Conservation (phyloP, 495 filamentous ascomycete species). For the Astrothelium subdiscretum region DNA sequence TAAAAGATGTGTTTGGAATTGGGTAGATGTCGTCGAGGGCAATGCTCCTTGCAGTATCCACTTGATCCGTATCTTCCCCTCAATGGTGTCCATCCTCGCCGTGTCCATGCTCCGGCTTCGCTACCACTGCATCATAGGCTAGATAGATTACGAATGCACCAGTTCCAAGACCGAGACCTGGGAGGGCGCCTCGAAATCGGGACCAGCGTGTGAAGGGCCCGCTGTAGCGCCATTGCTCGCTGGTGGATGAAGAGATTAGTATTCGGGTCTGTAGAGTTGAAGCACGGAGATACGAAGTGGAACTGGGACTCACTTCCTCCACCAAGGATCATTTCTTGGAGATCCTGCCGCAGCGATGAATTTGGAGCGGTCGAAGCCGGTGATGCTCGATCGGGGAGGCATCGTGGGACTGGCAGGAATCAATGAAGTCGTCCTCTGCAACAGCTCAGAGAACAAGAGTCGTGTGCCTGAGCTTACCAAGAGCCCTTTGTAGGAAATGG, state of each 20-base stretch:
- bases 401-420: conserved; percentile 25
- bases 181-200: conserved; percentile 75
- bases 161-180: conserved; percentile 80
- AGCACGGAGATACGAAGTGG: not conserved
- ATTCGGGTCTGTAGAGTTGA: not conserved
- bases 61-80: not conserved
- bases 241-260: conserved; percentile 26
- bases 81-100: conserved; percentile 18
- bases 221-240: conserved; percentile 88
- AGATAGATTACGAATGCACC: conserved; percentile 87
- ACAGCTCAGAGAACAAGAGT: not conserved
- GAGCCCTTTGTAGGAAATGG: not conserved
- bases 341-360: conserved; percentile 55
- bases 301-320: conserved; percentile 45
- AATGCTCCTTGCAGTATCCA: no score
- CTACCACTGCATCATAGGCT: conserved; percentile 74
- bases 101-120: conserved; percentile 63
- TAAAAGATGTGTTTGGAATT: no score
- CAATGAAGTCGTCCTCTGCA: not conserved
- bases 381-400: conserved; percentile 54
- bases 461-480: not conserved
- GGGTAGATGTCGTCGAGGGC: no score
- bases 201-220: conserved; percentile 81
- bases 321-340: conserved; percentile 79
- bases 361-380: conserved; percentile 70